These are phyloP conservation scores for Angophora floribunda DNA, from an alignment of 345 rosid species.

Conservation along the genomic window DNA sequence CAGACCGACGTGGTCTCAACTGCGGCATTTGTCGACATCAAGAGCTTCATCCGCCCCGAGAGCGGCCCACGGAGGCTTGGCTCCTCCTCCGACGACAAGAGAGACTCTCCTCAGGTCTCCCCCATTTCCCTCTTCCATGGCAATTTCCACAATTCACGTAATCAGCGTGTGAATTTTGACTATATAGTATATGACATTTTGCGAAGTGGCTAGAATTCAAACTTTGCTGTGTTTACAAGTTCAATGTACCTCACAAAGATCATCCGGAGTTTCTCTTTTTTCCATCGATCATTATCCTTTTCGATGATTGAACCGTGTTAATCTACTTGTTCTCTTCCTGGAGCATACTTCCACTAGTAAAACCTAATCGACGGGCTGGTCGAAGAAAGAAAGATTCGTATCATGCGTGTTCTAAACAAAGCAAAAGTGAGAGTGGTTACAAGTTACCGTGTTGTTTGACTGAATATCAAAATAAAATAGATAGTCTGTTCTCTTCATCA, in stretches of 20 bases:
- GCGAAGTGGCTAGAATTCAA: not conserved
- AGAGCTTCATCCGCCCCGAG: constrained; percentile 79
- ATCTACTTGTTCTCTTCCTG: not conserved
- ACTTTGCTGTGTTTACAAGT: not conserved
- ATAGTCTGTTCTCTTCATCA: not conserved
- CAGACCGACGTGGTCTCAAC: constrained; percentile 7
- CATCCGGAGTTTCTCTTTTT: not conserved
- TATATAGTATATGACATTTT: not conserved
- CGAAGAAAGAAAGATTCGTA: not conserved
- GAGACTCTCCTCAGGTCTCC: constrained; percentile 36
- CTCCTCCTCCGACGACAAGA: constrained; percentile 25
- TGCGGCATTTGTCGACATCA: constrained; percentile 67
- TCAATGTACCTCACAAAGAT: not conserved
- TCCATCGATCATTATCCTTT: not conserved
- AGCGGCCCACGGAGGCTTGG: constrained; percentile 36
- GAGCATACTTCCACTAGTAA: not conserved
- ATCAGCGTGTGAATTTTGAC: not conserved
- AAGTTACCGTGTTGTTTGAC: not conserved
- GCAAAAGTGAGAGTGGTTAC: not conserved
- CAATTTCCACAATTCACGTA: not conserved
- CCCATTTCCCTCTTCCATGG: not conserved
- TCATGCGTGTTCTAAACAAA: not conserved
- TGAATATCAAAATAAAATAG: not conserved
- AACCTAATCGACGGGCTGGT: not conserved
- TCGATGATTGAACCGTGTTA: not conserved